Base-by-base conservation (phyloP, 179 eudicot genomes). In the Actinidia chinensis region DNA sequence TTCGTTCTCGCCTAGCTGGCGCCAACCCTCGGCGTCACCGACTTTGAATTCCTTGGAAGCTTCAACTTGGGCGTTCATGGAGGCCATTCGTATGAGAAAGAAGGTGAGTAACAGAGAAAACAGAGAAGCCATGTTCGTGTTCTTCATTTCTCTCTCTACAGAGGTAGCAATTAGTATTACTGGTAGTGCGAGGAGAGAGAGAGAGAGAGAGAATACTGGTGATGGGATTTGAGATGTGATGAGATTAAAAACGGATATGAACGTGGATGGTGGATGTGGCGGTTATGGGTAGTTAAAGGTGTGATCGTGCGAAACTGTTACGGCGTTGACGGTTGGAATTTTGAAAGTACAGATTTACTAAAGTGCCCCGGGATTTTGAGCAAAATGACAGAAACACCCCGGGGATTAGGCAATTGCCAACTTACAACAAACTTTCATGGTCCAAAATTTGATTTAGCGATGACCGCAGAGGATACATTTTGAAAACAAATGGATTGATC, bases 31-130 rank as follows among this genome's bases (percentile, higher is more conserved):
- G 2, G 66, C 25, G 10, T 23, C 74, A 6, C 80, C 80, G 25
- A 77, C 80, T 77, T 23, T 68, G 80, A 77, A 44, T 68, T 77
- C 74, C 80, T 68, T 68, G 11, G 74, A 33, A 25, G 68, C 75
- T 69, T 48, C 80, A 4, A 68, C 74, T 0, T 23, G 23, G 5
- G 60, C 5, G 55, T 51, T 55, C 43, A 25, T 40, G 43, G 65
- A 40, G 74, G 44, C 58, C 6, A 42, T 12, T 28, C 6, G 17
- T 8, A 71, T 1, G 8, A 74, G 2, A 22, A 44, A 6, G 22
- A 59, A 12, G 18, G 42, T 6, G 52, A 6, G 59, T 54, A 74
- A 59, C 40, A 74, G 43, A 17, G 12, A 2, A 4, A 9, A 15
- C 42, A 8, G 10, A 44, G 40, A 59, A 74, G 7, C 67, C 76